Evolutionary conservation across 352 stramenopile genomes (phyloP).

Genomic region (Globisporangium echinulatum): DNA sequence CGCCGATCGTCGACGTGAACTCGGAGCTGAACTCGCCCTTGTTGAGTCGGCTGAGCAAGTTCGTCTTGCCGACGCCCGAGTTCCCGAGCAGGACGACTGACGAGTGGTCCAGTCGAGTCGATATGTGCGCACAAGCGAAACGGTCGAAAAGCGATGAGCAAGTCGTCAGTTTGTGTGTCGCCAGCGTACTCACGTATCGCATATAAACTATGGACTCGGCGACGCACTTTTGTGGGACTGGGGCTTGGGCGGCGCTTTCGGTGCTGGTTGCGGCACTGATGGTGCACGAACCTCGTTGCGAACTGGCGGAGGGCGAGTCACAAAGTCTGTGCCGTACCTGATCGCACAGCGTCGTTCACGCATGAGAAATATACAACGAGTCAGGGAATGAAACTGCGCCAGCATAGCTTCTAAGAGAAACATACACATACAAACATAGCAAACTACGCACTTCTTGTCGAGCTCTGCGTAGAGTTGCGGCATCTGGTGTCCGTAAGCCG

Average conservation of each 20-base stretch:
- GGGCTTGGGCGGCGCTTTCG: slow-evolving; percentile 29
- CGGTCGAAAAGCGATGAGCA: not conserved
- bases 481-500: slow-evolving; percentile 44
- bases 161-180: slow-evolving; percentile 1
- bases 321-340: slow-evolving; percentile 64
- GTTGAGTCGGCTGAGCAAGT: slow-evolving; percentile 71
- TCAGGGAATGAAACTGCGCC: too few relatives aligned
- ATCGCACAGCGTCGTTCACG: too few relatives aligned
- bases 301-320: slow-evolving; percentile 40
- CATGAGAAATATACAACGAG: too few relatives aligned
- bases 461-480: slow-evolving; percentile 51
- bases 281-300: slow-evolving; percentile 24
- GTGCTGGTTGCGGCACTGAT: slow-evolving; percentile 16
- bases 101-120: not conserved
- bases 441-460: slow-evolving; percentile 49
- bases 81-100: slow-evolving; percentile 79
- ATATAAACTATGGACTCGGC: too few relatives aligned
- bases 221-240: slow-evolving; percentile 61
- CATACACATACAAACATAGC: too few relatives aligned
- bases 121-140: too few relatives aligned
- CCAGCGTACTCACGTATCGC: too few relatives aligned
- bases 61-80: slow-evolving; percentile 82
- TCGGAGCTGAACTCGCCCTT: slow-evolving; percentile 82
- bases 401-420: too few relatives aligned
- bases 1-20: slow-evolving; percentile 79